Conservation (phyloP, 2,329 filamentous ascomycete genomes). For the Huntiella omanensis region DNA sequence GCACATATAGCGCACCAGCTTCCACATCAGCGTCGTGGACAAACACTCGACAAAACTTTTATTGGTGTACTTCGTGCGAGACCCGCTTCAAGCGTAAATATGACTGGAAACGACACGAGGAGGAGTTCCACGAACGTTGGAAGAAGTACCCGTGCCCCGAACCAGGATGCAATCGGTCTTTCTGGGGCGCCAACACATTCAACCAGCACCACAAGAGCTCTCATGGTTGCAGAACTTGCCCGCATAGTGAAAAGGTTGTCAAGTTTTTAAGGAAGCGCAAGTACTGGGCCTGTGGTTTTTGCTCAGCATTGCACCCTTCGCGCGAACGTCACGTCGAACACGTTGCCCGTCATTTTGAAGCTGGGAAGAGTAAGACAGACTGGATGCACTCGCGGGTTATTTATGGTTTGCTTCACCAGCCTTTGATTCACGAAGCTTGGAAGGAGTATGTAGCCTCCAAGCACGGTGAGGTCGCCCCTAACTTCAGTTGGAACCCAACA, state of each 20-base stretch:
- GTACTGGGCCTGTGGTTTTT: slow-evolving; percentile 52
- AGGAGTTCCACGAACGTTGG: slow-evolving; percentile 50
- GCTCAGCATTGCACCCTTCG: slow-evolving; percentile 40
- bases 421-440: slow-evolving; percentile 42
- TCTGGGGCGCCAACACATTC: slow-evolving; percentile 49
- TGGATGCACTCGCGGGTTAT: slow-evolving; percentile 54
- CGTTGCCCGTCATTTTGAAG: slow-evolving; percentile 48
- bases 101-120: slow-evolving; percentile 52
- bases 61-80: slow-evolving; percentile 40
- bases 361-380: slow-evolving; percentile 40
- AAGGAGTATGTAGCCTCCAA: slow-evolving; percentile 33
- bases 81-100: slow-evolving; percentile 50
- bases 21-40: slow-evolving; percentile 10
- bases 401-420: slow-evolving; percentile 47
- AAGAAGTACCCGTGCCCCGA: slow-evolving; percentile 49
- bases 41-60: slow-evolving; percentile 24
- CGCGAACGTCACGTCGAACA: slow-evolving; percentile 51
- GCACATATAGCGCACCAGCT: slow-evolving; percentile 2
- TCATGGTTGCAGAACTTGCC: slow-evolving; percentile 45
- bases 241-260: slow-evolving; percentile 45
- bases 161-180: slow-evolving; percentile 43
- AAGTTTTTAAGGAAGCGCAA: slow-evolving; percentile 43
- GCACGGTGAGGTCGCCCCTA: slow-evolving; percentile 38
- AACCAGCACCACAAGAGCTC: slow-evolving; percentile 49
- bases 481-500: slow-evolving; percentile 42